Conservation (phyloP, 306 rosid genomes). For the Vigna angularis region DNA sequence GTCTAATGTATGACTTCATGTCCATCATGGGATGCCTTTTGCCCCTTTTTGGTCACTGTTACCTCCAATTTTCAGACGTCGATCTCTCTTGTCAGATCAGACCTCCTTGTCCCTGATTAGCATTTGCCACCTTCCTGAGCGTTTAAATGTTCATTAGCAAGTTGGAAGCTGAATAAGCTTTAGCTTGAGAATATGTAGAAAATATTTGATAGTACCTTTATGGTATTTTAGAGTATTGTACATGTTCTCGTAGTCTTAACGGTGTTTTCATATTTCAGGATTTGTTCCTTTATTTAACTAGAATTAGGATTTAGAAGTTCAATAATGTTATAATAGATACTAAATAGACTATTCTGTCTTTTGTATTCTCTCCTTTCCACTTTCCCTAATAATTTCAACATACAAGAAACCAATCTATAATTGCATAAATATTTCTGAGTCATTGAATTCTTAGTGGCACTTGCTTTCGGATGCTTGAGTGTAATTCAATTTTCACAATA, state of each 20-base stretch:
- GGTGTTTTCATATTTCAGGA: not conserved
- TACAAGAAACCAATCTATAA: not conserved
- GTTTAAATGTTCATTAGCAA: not conserved
- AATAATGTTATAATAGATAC: not conserved
- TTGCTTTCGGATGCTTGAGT: slow-evolving; percentile 21
- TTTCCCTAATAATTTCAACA: not conserved
- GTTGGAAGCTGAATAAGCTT: not conserved
- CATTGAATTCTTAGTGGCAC: slow-evolving; percentile 11
- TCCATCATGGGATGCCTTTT: not conserved
- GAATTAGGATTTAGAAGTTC: not conserved
- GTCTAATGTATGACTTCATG: not conserved
- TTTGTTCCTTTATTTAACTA: not conserved
- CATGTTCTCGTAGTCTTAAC: not conserved
- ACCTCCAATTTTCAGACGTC: not conserved
- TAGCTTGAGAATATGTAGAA: not conserved
- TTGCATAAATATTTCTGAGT: not conserved
- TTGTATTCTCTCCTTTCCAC: not conserved
- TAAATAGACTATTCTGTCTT: not conserved
- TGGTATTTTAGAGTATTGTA: not conserved
- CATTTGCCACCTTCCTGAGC: not conserved
- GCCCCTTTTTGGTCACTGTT: not conserved
- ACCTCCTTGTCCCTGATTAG: not conserved
- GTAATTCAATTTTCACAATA: slow-evolving; percentile 26
- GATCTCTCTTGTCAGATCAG: not conserved
- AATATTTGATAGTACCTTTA: not conserved